A percentile compares a stretch with the other conserved stretches of the same genome.
Conservation (phyloP, 768 basidiomycete genomes). For the Kwoniella newhampshirensis region DNA sequence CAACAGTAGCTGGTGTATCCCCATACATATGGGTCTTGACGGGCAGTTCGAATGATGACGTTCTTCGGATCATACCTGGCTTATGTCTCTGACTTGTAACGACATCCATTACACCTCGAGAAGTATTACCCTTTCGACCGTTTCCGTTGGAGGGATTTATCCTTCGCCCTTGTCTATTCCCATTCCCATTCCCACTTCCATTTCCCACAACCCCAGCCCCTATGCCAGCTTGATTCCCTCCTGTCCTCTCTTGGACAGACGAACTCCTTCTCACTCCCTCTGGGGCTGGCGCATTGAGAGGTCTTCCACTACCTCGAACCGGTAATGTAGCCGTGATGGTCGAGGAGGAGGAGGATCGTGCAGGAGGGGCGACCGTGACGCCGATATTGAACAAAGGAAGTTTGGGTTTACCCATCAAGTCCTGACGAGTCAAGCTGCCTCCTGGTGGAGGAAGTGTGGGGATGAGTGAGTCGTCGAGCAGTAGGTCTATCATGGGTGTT, state of each 20-base stretch:
- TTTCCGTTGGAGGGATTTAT: too few relatives aligned
- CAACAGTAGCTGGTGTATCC: too few relatives aligned
- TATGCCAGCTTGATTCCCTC: constrained; percentile 10
- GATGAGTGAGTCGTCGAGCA: constrained; percentile 25
- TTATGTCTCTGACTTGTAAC: too few relatives aligned
- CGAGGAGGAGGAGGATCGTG: not conserved
- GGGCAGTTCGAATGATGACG: constrained; percentile 5
- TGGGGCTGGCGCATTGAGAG: not conserved
- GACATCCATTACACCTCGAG: too few relatives aligned
- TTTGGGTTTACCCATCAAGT: constrained; percentile 12
- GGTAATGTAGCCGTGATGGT: not conserved
- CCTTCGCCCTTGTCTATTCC: too few relatives aligned
- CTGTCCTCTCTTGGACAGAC: constrained; percentile 3
- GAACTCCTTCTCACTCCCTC: constrained; percentile 3
- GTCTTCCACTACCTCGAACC: not conserved
- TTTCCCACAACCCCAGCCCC: constrained; percentile 2
- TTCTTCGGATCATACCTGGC: too few relatives aligned
- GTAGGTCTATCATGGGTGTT: constrained; percentile 5
- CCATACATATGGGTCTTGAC: too few relatives aligned
- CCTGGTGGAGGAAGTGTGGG: constrained; percentile 20
- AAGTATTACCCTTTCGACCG: too few relatives aligned
- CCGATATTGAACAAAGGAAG: too few relatives aligned
- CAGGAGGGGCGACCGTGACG: too few relatives aligned
- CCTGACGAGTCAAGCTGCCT: constrained; percentile 4
- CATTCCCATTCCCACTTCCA: too few relatives aligned